Evolutionary conservation across 1,284 basidiomycete species (phyloP).

Genomic region (Heterobasidion annosum): DNA sequence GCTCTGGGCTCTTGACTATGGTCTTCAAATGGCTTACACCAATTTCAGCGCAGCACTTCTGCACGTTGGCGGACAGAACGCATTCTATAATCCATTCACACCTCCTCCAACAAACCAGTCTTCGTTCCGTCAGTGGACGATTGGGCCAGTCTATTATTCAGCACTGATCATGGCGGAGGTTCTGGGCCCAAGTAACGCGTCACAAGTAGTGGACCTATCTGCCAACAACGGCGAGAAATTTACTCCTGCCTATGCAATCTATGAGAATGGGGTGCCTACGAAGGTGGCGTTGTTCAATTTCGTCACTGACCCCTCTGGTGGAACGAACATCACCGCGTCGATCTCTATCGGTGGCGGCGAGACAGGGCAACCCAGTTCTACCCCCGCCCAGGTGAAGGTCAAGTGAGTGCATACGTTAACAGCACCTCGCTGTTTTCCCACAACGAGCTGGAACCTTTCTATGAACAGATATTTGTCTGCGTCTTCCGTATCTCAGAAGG

Average conservation of each 20-base stretch:
- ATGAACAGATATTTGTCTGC: slow-evolving; percentile 37
- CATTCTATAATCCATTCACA: slow-evolving; percentile 25
- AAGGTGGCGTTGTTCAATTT: slow-evolving; percentile 66
- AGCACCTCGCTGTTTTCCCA: slow-evolving; percentile 12
- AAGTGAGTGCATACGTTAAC: slow-evolving; percentile 30
- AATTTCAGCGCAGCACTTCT: slow-evolving; percentile 28
- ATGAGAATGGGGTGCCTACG: slow-evolving; percentile 48
- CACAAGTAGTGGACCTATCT: slow-evolving; percentile 52
- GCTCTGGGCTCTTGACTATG: slow-evolving; percentile 58
- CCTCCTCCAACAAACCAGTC: slow-evolving; percentile 57
- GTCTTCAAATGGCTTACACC: slow-evolving; percentile 33
- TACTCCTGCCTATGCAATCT: slow-evolving; percentile 69
- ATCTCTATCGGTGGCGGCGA: slow-evolving; percentile 35
- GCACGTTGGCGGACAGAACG: slow-evolving; percentile 31
- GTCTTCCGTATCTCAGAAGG: slow-evolving; percentile 47
- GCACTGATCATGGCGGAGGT: slow-evolving; percentile 61
- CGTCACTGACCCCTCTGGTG: slow-evolving; percentile 42
- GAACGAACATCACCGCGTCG: slow-evolving; percentile 37
- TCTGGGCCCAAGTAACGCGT: slow-evolving; percentile 48
- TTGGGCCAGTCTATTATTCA: slow-evolving; percentile 64
- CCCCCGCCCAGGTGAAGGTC: slow-evolving; percentile 39
- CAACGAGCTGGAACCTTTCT: background rate
- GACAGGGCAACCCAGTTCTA: slow-evolving; percentile 22
- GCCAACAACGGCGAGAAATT: slow-evolving; percentile 38
- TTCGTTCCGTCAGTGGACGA: slow-evolving; percentile 48